Conservation (phyloP, 768 basidiomycete genomes). For the Hericium erinaceus region DNA sequence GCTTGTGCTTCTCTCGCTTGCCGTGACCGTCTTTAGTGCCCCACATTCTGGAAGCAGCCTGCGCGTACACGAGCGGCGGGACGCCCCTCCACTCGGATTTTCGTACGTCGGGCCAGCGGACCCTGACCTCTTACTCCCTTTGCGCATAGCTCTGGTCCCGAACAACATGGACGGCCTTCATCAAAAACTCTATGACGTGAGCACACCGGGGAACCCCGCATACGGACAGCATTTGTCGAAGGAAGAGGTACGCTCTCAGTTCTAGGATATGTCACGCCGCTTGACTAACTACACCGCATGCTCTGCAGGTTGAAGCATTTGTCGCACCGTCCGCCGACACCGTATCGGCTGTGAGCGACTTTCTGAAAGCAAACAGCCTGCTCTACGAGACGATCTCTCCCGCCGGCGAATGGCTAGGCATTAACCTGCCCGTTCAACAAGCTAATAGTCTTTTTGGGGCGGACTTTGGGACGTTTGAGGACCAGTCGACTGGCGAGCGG, state of each 20-base stretch:
- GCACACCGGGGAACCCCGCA: neutral
- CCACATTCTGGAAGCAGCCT: too few species aligned
- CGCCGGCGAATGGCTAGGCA: neutral
- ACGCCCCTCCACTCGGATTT: neutral
- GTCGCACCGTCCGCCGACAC: neutral
- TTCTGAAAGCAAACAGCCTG: neutral
- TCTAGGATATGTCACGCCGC: too few species aligned
- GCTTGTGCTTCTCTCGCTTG: too few species aligned
- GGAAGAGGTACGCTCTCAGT: neutral
- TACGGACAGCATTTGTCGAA: neutral
- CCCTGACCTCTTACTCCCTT: neutral
- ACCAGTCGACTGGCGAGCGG: neutral
- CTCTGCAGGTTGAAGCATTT: neutral
- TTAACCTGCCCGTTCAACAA: neutral
- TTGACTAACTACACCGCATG: too few species aligned
- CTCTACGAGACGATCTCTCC: neutral
- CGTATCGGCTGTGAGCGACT: neutral
- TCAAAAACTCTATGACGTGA: neutral
- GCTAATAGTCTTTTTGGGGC: neutral
- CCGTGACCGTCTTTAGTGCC: too few species aligned
- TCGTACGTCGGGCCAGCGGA: neutral
- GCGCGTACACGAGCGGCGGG: neutral
- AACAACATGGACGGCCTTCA: neutral
- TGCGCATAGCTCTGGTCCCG: neutral
- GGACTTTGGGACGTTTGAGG: neutral